These are phyloP conservation scores for Uronychia setigera DNA, from an alignment of 73 alveolate genomes.

Conservation along the genomic window DNA sequence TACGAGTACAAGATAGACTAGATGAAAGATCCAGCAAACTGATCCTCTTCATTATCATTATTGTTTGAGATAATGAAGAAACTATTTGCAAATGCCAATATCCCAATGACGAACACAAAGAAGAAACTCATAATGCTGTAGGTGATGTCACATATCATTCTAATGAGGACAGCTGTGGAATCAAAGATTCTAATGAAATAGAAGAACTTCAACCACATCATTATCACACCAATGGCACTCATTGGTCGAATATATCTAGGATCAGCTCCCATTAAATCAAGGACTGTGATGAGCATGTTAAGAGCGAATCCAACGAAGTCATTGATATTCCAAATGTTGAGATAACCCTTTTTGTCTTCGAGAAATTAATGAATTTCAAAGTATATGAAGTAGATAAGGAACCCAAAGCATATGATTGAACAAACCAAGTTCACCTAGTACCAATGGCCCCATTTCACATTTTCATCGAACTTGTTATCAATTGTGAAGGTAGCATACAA, in stretches of 20 bases:
- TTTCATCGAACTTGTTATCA: neutral
- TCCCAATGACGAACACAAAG: constrained; percentile 6
- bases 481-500: neutral
- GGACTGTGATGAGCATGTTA: neutral
- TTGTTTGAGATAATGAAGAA: constrained; percentile 4
- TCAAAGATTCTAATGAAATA: constrained; percentile 39
- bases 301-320: constrained; percentile 6
- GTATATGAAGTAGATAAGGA: constrained; percentile 8
- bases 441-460: neutral
- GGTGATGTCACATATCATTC: constrained; percentile 21
- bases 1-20: constrained; percentile 19
- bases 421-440: neutral
- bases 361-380: neutral
- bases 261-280: neutral
- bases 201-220: constrained; percentile 30
- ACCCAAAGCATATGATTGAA: neutral
- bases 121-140: constrained; percentile 14
- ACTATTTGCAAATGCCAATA: constrained; percentile 13
- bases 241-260: neutral
- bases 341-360: neutral
- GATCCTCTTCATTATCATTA: neutral
- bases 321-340: constrained; percentile 15
- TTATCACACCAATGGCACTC: constrained; percentile 1
- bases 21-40: neutral
- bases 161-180: constrained; percentile 7